Evolutionary conservation across 139 green algal genomes (phyloP).

Genomic region (Tetraselmis striata): DNA sequence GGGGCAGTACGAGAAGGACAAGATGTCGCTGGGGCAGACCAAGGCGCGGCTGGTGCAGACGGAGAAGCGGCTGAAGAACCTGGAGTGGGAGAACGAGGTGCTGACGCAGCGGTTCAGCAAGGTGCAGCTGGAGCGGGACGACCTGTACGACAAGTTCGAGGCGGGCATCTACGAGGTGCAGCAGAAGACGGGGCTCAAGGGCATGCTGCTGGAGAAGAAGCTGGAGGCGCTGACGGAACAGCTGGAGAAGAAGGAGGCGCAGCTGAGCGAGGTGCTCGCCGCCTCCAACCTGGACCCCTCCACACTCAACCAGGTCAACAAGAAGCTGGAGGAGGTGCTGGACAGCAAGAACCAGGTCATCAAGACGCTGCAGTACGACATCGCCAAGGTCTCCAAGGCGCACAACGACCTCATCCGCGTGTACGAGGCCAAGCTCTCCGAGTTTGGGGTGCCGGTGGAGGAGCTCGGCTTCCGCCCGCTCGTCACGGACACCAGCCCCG

Average conservation of each 20-base stretch:
- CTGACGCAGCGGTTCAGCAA: constrained; percentile 58
- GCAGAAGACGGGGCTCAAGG: constrained; percentile 63
- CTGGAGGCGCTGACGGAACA: constrained; percentile 51
- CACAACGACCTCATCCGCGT: constrained; percentile 85
- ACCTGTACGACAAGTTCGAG: constrained; percentile 74
- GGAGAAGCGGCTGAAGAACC: constrained; percentile 72
- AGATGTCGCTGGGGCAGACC: constrained; percentile 52
- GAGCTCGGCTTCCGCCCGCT: constrained; percentile 78
- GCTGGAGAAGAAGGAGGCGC: constrained; percentile 66
- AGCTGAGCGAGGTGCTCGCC: constrained; percentile 73
- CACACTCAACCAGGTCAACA: constrained; percentile 50
- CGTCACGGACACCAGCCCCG: constrained; percentile 63
- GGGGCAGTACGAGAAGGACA: constrained; percentile 73
- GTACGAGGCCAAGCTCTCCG: constrained; percentile 79
- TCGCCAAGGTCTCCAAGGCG: constrained; percentile 74
- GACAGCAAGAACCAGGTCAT: constrained; percentile 71
- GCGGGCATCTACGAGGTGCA: constrained; percentile 65
- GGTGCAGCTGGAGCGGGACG: constrained; percentile 61
- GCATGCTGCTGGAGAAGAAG: constrained; percentile 55
- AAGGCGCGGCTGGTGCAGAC: constrained; percentile 65
- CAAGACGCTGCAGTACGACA: constrained; percentile 48
- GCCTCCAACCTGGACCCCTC: constrained; percentile 71
- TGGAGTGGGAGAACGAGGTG: constrained; percentile 84
- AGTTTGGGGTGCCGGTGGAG: constrained; percentile 71
- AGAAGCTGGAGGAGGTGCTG: constrained; percentile 74